These are phyloP conservation scores for Alternaria triticimaculans DNA, from an alignment of 2,329 filamentous ascomycete species.

Conservation along the genomic window DNA sequence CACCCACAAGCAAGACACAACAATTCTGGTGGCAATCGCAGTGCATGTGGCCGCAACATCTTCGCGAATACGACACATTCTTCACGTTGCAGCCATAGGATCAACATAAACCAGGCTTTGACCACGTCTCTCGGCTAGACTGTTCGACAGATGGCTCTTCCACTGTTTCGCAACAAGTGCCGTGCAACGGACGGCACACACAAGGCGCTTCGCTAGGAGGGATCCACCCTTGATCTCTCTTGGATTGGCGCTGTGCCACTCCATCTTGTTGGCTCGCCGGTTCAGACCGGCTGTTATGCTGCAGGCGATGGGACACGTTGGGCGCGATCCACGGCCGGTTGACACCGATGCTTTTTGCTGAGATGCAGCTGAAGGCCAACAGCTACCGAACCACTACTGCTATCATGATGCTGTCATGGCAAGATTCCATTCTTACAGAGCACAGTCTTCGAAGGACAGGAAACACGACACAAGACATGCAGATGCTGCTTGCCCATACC, in stretches of 20 bases:
- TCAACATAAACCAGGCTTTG: background rate
- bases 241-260: conserved; percentile 25
- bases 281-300: conserved; percentile 17
- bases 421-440: background rate
- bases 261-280: conserved; percentile 28
- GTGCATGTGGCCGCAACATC: background rate
- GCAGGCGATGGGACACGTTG: conserved; percentile 23
- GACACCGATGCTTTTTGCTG: conserved; percentile 16
- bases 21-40: background rate
- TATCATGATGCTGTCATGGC: background rate
- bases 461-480: background rate
- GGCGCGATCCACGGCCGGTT: conserved; percentile 23
- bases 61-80: background rate
- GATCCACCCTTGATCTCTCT: conserved; percentile 21
- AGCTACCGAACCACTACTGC: conserved; percentile 14
- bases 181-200: conserved; percentile 9
- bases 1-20: background rate
- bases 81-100: background rate
- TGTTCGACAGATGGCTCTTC: conserved; percentile 10
- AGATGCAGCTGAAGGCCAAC: conserved; percentile 22
- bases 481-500: background rate
- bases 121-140: conserved; percentile 6
- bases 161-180: conserved; percentile 7
- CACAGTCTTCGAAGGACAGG: background rate
- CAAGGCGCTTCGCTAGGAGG: conserved; percentile 26